phyloP scores from a whole-genome alignment of 2,329 filamentous ascomycete genomes.

The Verticillium tricorpus region DNA sequence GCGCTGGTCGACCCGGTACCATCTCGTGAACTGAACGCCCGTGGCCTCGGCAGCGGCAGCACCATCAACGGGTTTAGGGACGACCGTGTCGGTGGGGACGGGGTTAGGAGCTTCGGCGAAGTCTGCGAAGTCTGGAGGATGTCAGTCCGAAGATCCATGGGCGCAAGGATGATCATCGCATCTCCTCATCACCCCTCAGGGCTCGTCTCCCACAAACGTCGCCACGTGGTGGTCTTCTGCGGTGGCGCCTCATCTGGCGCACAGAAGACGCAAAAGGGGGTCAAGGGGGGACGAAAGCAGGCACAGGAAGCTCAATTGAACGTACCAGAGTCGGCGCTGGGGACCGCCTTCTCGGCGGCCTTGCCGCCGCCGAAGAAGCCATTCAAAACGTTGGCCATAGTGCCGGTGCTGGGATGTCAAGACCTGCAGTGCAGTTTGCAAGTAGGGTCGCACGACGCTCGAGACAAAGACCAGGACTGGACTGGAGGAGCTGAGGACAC shows the following conservation, averaged over 20 bases:
- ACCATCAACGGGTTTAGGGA: slow-evolving; percentile 39
- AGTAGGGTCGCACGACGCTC: neutral
- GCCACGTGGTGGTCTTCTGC: neutral
- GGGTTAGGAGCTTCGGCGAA: slow-evolving; percentile 77
- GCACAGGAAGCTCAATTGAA: slow-evolving; percentile 8
- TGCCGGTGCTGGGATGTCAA: slow-evolving; percentile 13
- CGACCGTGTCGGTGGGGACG: slow-evolving; percentile 44
- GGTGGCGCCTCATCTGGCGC: neutral
- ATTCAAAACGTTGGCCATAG: slow-evolving; percentile 59
- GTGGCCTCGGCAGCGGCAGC: slow-evolving; percentile 41
- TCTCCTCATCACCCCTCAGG: neutral
- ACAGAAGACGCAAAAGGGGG: slow-evolving; percentile 3
- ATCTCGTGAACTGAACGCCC: slow-evolving; percentile 74
- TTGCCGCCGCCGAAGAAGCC: slow-evolving; percentile 66
- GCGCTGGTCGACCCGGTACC: slow-evolving; percentile 96
- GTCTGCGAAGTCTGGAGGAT: slow-evolving; percentile 77
- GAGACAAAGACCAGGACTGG: neutral
- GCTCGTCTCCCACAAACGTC: neutral
- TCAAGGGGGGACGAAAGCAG: neutral
- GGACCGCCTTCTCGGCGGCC: slow-evolving; percentile 45
- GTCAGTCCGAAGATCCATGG: slow-evolving; percentile 16
- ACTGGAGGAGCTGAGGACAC: neutral
- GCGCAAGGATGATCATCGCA: neutral
- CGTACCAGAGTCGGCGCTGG: slow-evolving; percentile 61
- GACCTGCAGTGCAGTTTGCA: slow-evolving; percentile 1